Conservation (phyloP, 495 filamentous ascomycete genomes). For the Talaromyces borbonicus region DNA sequence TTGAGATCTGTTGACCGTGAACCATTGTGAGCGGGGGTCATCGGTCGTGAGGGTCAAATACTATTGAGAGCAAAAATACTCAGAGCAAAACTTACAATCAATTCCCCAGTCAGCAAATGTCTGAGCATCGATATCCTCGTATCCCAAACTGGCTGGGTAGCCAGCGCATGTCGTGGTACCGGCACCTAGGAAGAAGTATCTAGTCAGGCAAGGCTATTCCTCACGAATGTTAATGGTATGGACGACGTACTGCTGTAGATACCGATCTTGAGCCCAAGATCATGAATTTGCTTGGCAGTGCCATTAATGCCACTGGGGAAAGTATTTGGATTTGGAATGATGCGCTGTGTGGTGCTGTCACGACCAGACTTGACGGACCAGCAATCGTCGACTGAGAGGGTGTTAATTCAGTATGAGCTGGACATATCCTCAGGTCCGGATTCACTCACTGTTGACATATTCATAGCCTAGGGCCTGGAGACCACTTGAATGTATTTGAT, state of each 20-base stretch:
- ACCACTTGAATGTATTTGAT: conserved; percentile 39
- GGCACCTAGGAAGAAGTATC: conserved; percentile 34
- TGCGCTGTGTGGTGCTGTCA: conserved; percentile 33
- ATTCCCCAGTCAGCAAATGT: conserved; percentile 57
- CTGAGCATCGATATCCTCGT: conserved; percentile 52
- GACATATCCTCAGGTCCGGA: no score
- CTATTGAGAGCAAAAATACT: neutral
- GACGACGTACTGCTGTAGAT: conserved; percentile 49
- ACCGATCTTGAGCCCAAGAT: conserved; percentile 51
- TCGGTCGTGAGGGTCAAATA: neutral
- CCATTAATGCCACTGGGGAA: conserved; percentile 56
- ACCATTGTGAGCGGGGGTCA: neutral
- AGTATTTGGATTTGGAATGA: conserved; percentile 45
- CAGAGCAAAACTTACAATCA: conserved; percentile 49
- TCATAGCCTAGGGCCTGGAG: conserved; percentile 57
- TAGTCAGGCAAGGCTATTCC: neutral
- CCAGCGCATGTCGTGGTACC: conserved; percentile 54
- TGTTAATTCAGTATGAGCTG: neutral
- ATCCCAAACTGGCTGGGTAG: conserved; percentile 51
- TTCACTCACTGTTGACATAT: conserved; percentile 45
- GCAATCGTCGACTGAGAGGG: conserved; percentile 51
- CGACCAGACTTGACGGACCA: conserved; percentile 46
- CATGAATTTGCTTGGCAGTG: conserved; percentile 48
- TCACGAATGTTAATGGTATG: conserved; percentile 1
- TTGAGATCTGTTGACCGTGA: conserved; percentile 41